These are phyloP conservation scores for Nemania bipapillata DNA, from an alignment of 2,329 filamentous ascomycete species.

Conservation along the genomic window DNA sequence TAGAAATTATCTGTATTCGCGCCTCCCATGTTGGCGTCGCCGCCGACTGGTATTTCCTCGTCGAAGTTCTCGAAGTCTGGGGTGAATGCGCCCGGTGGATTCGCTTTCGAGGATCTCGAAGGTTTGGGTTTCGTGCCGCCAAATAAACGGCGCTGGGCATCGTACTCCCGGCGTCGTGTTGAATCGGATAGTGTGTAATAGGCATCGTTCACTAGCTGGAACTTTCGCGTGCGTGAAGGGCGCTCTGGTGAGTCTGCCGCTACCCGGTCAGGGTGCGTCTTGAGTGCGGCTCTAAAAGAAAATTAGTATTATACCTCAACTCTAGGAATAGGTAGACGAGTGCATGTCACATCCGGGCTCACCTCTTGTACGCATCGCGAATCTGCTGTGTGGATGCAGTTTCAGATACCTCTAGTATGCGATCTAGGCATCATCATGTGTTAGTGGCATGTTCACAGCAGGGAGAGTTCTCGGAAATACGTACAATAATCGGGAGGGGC, in stretches of 20 bases:
- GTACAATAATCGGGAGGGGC: conserved; percentile 69
- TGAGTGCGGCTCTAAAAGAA: conserved; percentile 79
- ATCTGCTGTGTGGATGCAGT: conserved; percentile 84
- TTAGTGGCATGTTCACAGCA: conserved; percentile 40
- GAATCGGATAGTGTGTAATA: conserved; percentile 91
- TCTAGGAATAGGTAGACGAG: not conserved
- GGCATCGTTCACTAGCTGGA: conserved; percentile 91
- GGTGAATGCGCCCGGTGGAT: conserved; percentile 54
- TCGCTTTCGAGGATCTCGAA: conserved; percentile 53
- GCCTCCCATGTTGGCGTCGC: conserved; percentile 55
- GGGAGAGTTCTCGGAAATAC: conserved; percentile 46
- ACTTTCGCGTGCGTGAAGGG: conserved; percentile 80
- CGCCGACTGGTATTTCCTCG: conserved; percentile 54
- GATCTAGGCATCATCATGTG: conserved; percentile 64
- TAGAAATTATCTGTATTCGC: conserved; percentile 60
- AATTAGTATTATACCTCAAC: conserved; percentile 8
- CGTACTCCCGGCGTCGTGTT: conserved; percentile 82
- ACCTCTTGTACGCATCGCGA: conserved; percentile 94
- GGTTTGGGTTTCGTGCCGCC: conserved; percentile 52
- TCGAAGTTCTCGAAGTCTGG: conserved; percentile 62
- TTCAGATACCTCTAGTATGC: conserved; percentile 76
- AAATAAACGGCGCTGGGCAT: conserved; percentile 73
- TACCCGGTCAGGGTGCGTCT: conserved; percentile 93
- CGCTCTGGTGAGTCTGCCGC: conserved; percentile 85
- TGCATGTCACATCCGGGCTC: conserved; percentile 29